Base-by-base conservation (phyloP, 306 rosid genomes). In the Aeschynomene evenia region DNA sequence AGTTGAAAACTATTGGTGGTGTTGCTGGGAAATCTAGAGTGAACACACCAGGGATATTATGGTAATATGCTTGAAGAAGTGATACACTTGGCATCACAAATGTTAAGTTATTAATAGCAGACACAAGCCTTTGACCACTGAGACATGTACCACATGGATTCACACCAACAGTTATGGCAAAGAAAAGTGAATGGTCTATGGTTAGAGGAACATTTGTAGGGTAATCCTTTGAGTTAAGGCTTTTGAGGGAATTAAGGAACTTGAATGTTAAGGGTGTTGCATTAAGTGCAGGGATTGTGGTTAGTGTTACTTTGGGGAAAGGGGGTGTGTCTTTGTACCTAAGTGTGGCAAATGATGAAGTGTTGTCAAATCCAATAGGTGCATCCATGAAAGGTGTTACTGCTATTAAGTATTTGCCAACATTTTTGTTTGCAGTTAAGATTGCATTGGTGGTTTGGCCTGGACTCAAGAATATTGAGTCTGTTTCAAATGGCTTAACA, bases 371-470 rank as follows among this genome's bases (percentile, higher is more conserved):
- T 65, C 67, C 64, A 16, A 89, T 29, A 1, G 96, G 94, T 7
- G 94, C 80, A 7, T 89, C 96, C 91, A 91, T 88, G 88, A 91
- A 91, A 21, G 89, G 91, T n/a, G 86, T 78, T 24, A 65, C 59
- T 62, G 85, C 76, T 51, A 89, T 81, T 20, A 84, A 71, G 91
- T 87, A 87, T 18, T 87, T 85, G 37, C 95, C 92, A 37, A 82
- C 55, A 4, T 8, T 34, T 73, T 81, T 62, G 68, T 77, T 57
- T 0, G 90, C 78, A 5, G 77, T 73, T 49, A 89, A 28, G 58
- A 87, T 80, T 20, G 73, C 96, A 37, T 85, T 91, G 29, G 91
- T 91, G 42, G 93, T 91, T 87, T 91, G 96, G 43, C 97, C 91
- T 4, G 96, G 93, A 37, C 93, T 82, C 15, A 82, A 34, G 71